Evolutionary conservation across 805 yeast species (phyloP), one percentile per base, ranked within the genome.

Genomic region (Candida arabinofermentans): DNA sequence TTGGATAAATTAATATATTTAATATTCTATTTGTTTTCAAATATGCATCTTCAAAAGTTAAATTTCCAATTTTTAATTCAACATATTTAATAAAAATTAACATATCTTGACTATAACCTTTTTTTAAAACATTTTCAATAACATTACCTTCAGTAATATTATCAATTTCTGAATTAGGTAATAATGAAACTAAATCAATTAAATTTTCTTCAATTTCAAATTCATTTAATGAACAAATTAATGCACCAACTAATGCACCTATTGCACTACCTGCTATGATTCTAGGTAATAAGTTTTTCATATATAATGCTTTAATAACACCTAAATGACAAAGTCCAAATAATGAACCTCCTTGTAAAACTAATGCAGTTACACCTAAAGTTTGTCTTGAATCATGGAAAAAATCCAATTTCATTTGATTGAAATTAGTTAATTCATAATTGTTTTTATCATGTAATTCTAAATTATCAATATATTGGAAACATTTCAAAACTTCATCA

Each of bases 241-340:
- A 67, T 0, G 95, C 80, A 0, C 96, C 98, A 16, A 90, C 89
- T 2, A 90, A 83, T 0, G 98, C 95, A 1, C 99, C 99, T 46
- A 88, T 85, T 0, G 96, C 93, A 43, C 90, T 84, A 0, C 99
- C 99, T 6, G 91, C 86, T 18, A 91, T 79, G 2, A 93, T 85
- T 32, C 84, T 67, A 0, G 99, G 99, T 39, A 93, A 67, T 29
- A 90, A 65, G 1, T 85, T 83, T 48, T 83, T 80, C 49, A 75
- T 74, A 46, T 83, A 76, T n/a, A 93, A 68, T 0, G 93, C 91
- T 48, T 84, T 83, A 8, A 91, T 86, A 1, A 90, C 96, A 2
- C 99, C 99, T 27, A 93, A 59, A 61, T 93, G 99, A 54, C 96
- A 90, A 47, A 93, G 67, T 0, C 99, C 98, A 66, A 91, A 93